Percentiles rank a stretch among this genome's conserved stretches.
Evolutionary conservation across 1,139 yeast genomes (phyloP).

Genomic region (Pichia sp.): DNA sequence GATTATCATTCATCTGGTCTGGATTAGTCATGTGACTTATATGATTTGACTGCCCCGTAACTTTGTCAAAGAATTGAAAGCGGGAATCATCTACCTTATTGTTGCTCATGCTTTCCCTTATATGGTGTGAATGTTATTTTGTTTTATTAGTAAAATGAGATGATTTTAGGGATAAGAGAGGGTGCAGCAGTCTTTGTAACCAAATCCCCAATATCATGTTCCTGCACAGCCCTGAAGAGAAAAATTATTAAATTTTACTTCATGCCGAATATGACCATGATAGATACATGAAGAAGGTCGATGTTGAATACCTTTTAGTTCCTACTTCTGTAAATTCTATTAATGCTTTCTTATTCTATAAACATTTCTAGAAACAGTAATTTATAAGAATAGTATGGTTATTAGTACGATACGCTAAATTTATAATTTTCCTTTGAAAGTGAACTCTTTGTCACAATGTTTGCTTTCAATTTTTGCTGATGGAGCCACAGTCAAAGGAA

Average conservation of each 20-base stretch:
- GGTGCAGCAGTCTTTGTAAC: not conserved
- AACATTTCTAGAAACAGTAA: not conserved
- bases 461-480: constrained; percentile 32
- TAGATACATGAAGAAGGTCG: too few relatives aligned
- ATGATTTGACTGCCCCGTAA: constrained; percentile 2
- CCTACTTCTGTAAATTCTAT: too few relatives aligned
- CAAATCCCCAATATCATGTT: not conserved
- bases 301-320: too few relatives aligned
- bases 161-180: not conserved
- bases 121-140: not conserved
- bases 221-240: not conserved
- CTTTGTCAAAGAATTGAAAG: not conserved
- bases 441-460: constrained; percentile 24
- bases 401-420: not conserved
- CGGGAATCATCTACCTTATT: not conserved
- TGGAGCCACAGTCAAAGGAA: constrained; percentile 43
- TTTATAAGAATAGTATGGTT: not conserved
- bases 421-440: constrained; percentile 24
- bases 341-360: not conserved
- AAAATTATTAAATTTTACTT: too few relatives aligned
- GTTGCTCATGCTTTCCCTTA: not conserved
- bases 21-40: not conserved
- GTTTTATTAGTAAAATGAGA: not conserved
- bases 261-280: too few relatives aligned
- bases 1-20: not conserved